phyloP scores from a whole-genome alignment of 257 asterid genomes.

The Anisodus acutangulus region DNA sequence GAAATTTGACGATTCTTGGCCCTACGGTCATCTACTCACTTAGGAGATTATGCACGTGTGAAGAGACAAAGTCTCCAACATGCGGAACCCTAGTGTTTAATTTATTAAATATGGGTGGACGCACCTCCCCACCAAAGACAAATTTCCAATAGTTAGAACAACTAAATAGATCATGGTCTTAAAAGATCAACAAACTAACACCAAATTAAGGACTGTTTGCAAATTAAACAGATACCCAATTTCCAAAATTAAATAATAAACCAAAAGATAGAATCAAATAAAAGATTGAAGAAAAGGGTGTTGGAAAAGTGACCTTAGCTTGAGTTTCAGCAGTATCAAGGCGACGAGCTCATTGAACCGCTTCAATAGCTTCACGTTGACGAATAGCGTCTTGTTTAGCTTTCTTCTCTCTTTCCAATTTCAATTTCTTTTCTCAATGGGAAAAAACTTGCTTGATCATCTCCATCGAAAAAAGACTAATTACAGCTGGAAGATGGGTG shows the following conservation, averaged over 20 bases:
- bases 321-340: constrained; percentile 76
- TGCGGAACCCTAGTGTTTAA: no score
- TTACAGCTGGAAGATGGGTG: no score
- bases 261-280: not conserved
- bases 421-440: constrained; percentile 38
- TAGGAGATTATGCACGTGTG: no score
- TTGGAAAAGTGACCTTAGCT: constrained; percentile 49
- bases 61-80: no score
- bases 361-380: constrained; percentile 80
- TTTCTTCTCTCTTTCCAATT: constrained; percentile 65
- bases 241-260: not conserved
- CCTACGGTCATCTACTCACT: no score
- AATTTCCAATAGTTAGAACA: no score
- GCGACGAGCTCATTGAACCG: constrained; percentile 75
- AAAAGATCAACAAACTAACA: not conserved
- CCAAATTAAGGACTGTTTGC: not conserved
- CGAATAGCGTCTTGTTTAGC: constrained; percentile 69
- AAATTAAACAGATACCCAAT: not conserved
- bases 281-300: no score
- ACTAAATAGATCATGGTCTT: not conserved
- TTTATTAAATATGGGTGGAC: no score
- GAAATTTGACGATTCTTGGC: no score
- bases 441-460: no score
- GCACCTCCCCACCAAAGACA: no score
- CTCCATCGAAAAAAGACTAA: no score